phyloP scores from a whole-genome alignment of 2,329 filamentous ascomycete species.

The Nectriaceae sp. region DNA sequence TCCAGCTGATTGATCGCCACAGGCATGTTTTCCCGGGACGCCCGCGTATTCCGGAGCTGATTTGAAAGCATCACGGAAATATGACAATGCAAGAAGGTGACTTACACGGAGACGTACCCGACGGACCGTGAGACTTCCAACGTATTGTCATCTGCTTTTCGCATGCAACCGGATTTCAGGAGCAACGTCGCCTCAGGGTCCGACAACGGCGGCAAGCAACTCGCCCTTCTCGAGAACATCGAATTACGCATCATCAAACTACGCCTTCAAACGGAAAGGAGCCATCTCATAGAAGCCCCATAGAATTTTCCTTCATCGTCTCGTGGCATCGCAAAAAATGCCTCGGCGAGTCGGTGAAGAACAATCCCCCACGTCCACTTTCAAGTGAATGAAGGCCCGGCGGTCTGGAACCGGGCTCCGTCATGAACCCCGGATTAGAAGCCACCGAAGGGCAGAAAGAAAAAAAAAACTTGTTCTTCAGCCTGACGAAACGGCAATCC shows the following conservation, averaged over 20 bases:
- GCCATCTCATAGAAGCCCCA: not conserved
- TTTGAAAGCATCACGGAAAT: too few relatives aligned
- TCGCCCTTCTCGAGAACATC: not conserved
- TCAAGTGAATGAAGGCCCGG: conserved; percentile 1
- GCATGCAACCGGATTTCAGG: not conserved
- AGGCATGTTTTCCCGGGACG: conserved; percentile 11
- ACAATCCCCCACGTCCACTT: conserved; percentile 14
- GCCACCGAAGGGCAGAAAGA: conserved; percentile 15
- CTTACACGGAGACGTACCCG: too few relatives aligned
- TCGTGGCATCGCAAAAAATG: not conserved
- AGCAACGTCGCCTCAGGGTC: not conserved
- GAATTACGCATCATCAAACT: not conserved
- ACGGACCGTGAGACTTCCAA: too few relatives aligned
- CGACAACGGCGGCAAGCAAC: not conserved
- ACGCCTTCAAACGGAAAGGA: not conserved
- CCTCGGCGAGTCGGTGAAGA: conserved; percentile 24
- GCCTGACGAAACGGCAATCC: not conserved
- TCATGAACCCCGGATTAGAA: conserved; percentile 22
- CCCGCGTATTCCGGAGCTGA: too few relatives aligned
- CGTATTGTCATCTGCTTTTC: not conserved
- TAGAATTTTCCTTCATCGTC: not conserved
- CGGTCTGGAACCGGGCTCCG: conserved; percentile 5
- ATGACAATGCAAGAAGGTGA: too few relatives aligned
- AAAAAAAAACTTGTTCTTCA: conserved; percentile 6
- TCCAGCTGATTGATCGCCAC: conserved; percentile 21